phyloP scores from a whole-genome alignment of 352 stramenopile genomes.

The Phytophthora palmivora region DNA sequence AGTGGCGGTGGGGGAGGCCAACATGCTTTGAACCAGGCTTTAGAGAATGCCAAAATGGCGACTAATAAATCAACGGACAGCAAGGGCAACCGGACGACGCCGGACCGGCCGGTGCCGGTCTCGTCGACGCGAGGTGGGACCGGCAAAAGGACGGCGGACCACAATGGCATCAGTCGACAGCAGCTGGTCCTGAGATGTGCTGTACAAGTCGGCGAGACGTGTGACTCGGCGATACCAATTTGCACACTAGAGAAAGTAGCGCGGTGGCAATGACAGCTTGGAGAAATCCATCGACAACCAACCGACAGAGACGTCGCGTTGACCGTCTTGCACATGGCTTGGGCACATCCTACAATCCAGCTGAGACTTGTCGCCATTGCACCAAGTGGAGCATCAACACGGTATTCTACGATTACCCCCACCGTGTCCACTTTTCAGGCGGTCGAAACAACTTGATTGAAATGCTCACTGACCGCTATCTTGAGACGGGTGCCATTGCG shows the following conservation, averaged over 20 bases:
- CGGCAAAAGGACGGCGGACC: constrained; percentile 24
- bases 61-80: constrained; percentile 23
- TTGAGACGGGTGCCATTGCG: constrained; percentile 23
- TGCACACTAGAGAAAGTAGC: constrained; percentile 22
- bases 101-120: constrained; percentile 11
- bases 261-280: not conserved
- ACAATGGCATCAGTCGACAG: constrained; percentile 8
- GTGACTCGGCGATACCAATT: constrained; percentile 26
- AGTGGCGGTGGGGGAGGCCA: constrained; percentile 7
- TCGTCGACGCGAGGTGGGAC: constrained; percentile 26
- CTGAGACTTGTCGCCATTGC: constrained; percentile 12
- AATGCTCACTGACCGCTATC: not conserved
- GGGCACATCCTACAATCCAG: too few species aligned
- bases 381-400: constrained; percentile 11
- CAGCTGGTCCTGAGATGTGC: constrained; percentile 30
- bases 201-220: constrained; percentile 22
- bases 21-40: constrained; percentile 23
- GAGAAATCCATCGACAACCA: not conserved
- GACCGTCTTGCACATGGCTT: constrained; percentile 10
- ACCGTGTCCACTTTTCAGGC: constrained; percentile 39
- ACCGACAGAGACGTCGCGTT: not conserved
- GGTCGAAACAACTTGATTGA: constrained; percentile 22
- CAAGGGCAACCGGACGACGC: constrained; percentile 23
- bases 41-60: constrained; percentile 5
- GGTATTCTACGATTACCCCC: constrained; percentile 15